These are phyloP conservation scores for Colletotrichum lini DNA, from an alignment of 2,329 filamentous ascomycete genomes.

Conservation along the genomic window DNA sequence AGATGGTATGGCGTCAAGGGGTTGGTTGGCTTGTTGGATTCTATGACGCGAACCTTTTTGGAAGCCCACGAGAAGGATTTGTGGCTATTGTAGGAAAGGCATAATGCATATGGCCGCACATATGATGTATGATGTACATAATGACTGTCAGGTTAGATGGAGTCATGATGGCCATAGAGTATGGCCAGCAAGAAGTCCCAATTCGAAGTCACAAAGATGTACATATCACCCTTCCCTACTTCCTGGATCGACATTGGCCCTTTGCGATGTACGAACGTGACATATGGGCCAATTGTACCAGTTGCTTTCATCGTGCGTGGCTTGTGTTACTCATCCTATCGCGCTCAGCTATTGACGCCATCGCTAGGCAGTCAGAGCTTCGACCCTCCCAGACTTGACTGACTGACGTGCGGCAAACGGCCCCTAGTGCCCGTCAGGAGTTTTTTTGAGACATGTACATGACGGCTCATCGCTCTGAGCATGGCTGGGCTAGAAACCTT, in stretches of 20 bases:
- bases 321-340: background rate
- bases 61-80: constrained; percentile 17
- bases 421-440: background rate
- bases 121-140: constrained; percentile 42
- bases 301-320: background rate
- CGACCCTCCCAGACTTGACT: background rate
- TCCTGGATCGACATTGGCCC: too few relatives aligned
- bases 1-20: constrained; percentile 40
- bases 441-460: constrained; percentile 16
- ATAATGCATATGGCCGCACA: constrained; percentile 37
- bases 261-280: background rate
- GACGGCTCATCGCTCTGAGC: background rate
- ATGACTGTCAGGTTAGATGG: constrained; percentile 40
- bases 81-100: constrained; percentile 38
- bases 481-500: background rate
- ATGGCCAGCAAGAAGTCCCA: constrained; percentile 28
- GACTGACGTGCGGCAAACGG: constrained; percentile 5
- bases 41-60: constrained; percentile 8
- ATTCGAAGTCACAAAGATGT: constrained; percentile 6
- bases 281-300: background rate
- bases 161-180: constrained; percentile 33
- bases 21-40: constrained; percentile 37
- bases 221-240: background rate
- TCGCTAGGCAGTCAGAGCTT: constrained; percentile 21
- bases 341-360: constrained; percentile 1